A percentile compares a stretch with the other conserved stretches of the same genome.
Evolutionary conservation across 495 filamentous ascomycete species (phyloP).

Genomic region (Aspergillus ostianus): DNA sequence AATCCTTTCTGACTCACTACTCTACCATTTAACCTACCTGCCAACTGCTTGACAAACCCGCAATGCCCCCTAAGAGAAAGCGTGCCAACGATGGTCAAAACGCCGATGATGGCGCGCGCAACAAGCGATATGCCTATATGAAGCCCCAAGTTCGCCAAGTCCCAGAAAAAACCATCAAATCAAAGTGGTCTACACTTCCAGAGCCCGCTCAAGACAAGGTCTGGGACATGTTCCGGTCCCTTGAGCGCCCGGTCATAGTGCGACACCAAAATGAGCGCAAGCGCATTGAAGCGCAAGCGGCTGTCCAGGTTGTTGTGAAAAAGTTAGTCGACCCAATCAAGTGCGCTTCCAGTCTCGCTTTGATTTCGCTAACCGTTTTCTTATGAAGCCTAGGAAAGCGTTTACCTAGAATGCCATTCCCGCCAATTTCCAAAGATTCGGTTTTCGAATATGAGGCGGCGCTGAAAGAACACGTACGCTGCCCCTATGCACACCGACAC

Average conservation of each 20-base stretch:
- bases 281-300: conserved; percentile 54
- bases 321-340: conserved; percentile 31
- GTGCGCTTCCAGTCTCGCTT: neutral
- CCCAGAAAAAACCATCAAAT: conserved; percentile 53
- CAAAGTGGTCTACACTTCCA: conserved; percentile 58
- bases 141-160: conserved; percentile 52
- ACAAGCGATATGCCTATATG: conserved; percentile 44
- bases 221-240: conserved; percentile 48
- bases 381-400: conserved; percentile 42
- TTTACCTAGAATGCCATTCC: conserved; percentile 59
- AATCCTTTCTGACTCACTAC: neutral
- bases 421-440: conserved; percentile 52
- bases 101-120: conserved; percentile 20
- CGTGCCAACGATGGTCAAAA: conserved; percentile 25
- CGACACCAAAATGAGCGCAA: conserved; percentile 54
- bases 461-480: conserved; percentile 53
- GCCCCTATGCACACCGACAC: neutral
- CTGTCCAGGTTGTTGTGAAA: conserved; percentile 47
- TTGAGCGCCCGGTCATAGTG: conserved; percentile 56
- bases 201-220: conserved; percentile 51
- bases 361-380: neutral
- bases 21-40: neutral
- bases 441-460: conserved; percentile 62
- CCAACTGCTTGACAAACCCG: neutral
- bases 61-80: conserved; percentile 42